Evolutionary conservation across 2,329 filamentous ascomycete genomes (phyloP), one percentile per base, ranked within the genome.

Genomic region (Claviceps africana): DNA sequence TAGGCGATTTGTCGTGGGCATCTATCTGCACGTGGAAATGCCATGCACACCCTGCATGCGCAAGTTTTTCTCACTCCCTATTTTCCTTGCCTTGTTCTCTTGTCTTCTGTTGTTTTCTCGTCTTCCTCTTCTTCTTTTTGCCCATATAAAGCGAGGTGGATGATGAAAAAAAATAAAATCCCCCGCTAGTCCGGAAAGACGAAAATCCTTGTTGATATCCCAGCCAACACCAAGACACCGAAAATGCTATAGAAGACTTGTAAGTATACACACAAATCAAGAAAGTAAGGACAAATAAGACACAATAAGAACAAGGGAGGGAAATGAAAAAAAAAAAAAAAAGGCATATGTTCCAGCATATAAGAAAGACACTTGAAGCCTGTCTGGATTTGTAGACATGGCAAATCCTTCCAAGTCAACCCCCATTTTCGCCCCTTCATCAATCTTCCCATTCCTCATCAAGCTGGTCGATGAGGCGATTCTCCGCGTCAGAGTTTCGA

Each of bases 371-470:
- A 11, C 2, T 11, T 33, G 7, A 33, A 33, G 7, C 9, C 13
- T 33, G 9, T 11, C n/a, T n/a, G n/a, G n/a, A n/a, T n/a, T 33
- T 11, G 10, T 13, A 4, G 10, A 19, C 40, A 42, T 22, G 19
- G 19, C 40, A 22, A 13, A 42, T 22, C 6, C 7, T 33, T 33
- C 19, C 19, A 13, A 21, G 22, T 42, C 19, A 21, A 22, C 11
- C 5, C 21, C 17, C 5, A 21, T 19, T 22, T 22, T 11, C 9
- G 45, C 10, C 2, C 15, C 40, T 48, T 10, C 4, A 10, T 51
- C 61, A 83, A 57, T 95, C 90, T 60, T 96, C 90, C 91, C 91
- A 97, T 65, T 96, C 90, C 67, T 97, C 91, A 62, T 97, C 93
- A 54, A 96, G 74, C 67, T 96, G 88, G 66, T 97, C 91, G 65